Percentiles rank a stretch among this genome's conserved stretches.
phyloP scores from a whole-genome alignment of 345 rosid species.

The Bruguiera sexangula region DNA sequence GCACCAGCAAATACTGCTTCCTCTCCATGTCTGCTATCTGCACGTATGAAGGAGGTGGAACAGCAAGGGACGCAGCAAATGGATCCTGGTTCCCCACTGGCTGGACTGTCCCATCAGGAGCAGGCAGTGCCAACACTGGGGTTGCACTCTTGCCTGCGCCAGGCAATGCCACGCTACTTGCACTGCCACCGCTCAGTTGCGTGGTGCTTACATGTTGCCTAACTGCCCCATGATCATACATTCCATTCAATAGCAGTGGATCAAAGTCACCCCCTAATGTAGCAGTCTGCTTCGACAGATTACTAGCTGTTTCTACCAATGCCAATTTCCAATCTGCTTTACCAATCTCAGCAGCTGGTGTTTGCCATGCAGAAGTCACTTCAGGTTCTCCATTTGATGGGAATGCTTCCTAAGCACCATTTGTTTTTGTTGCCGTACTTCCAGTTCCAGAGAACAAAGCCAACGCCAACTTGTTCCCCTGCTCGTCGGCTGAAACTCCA shows the following conservation, averaged over 20 bases:
- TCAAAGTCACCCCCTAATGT: conserved; percentile 22
- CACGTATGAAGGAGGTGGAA: conserved; percentile 35
- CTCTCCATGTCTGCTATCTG: conserved; percentile 30
- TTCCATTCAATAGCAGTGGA: conserved; percentile 23
- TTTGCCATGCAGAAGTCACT: conserved; percentile 32
- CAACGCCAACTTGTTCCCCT: conserved; percentile 23
- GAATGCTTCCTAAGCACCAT: conserved; percentile 23
- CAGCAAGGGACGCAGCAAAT: conserved; percentile 22
- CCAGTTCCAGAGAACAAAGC: conserved; percentile 18
- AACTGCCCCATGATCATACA: conserved; percentile 29
- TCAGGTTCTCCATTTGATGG: conserved; percentile 15
- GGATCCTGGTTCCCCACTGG: conserved; percentile 27
- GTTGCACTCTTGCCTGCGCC: conserved; percentile 8
- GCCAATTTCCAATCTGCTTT: conserved; percentile 27
- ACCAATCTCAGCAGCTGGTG: conserved; percentile 23
- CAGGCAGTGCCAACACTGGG: conserved; percentile 26
- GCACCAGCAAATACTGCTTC: conserved; percentile 25
- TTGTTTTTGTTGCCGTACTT: background rate
- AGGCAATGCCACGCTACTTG: conserved; percentile 27
- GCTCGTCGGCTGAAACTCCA: conserved; percentile 21
- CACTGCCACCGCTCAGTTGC: conserved; percentile 21
- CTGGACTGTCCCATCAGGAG: conserved; percentile 23
- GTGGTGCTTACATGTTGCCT: conserved; percentile 23
- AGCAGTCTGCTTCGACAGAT: conserved; percentile 25
- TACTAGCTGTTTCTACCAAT: conserved; percentile 26